Evolutionary conservation across 805 yeast species (phyloP).

Genomic region (Ogataea pignaliae): DNA sequence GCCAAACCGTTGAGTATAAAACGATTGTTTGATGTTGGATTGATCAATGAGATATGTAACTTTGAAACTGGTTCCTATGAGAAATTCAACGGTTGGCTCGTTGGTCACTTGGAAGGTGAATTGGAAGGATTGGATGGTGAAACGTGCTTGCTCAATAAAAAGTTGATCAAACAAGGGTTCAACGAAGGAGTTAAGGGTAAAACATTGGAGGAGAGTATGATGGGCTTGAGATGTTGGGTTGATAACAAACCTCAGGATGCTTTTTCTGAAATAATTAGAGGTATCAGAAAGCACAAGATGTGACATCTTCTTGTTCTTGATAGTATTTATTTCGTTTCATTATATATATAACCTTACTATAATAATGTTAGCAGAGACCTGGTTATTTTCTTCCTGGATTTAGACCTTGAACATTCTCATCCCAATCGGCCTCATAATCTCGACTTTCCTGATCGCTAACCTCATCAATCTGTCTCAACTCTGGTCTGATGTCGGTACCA

Average conservation of each 20-base stretch:
- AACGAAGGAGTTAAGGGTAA: constrained; percentile 39
- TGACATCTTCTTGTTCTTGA: constrained; percentile 26
- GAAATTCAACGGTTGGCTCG: constrained; percentile 40
- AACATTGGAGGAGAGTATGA: constrained; percentile 60
- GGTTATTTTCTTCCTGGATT: constrained; percentile 3
- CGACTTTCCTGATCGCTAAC: constrained; percentile 50
- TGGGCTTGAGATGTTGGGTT: constrained; percentile 68
- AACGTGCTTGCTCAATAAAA: constrained; percentile 42
- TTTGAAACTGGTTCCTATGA: constrained; percentile 24
- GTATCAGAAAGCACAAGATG: constrained; percentile 58
- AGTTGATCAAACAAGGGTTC: constrained; percentile 33
- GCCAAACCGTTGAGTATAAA: constrained; percentile 60
- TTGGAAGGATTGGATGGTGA: constrained; percentile 42
- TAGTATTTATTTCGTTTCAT: too few relatives aligned
- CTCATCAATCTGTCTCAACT: constrained; percentile 39
- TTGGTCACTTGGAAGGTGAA: constrained; percentile 30
- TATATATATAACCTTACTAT: too few relatives aligned
- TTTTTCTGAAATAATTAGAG: constrained; percentile 50
- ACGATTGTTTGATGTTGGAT: constrained; percentile 54
- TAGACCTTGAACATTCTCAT: constrained; percentile 27
- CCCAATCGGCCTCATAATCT: constrained; percentile 54
- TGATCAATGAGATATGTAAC: constrained; percentile 55
- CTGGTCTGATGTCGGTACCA: constrained; percentile 16
- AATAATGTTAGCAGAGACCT: too few relatives aligned
- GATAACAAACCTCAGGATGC: constrained; percentile 69